Percentiles rank a stretch among this genome's conserved stretches.
phyloP scores from a whole-genome alignment of 1,284 basidiomycete genomes.

The Apiotrichum mycotoxinovorans region DNA sequence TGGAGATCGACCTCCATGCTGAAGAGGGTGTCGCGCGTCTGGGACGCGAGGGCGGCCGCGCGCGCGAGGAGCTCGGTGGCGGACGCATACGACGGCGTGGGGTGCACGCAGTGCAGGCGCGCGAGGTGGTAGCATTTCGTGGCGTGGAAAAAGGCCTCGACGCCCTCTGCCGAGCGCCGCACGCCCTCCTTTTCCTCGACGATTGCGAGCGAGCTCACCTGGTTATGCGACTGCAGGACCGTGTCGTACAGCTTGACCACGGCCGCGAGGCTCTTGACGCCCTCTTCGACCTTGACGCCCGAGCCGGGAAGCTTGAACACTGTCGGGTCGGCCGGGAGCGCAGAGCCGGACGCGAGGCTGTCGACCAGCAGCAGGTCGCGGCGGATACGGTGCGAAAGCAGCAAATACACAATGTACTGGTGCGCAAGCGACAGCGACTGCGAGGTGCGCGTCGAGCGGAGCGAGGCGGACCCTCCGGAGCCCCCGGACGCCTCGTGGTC shows the following conservation, averaged over 20 bases:
- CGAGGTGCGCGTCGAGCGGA: slow-evolving; percentile 38
- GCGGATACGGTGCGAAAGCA: slow-evolving; percentile 78
- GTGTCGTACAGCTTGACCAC: slow-evolving; percentile 84
- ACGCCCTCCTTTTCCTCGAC: slow-evolving; percentile 84
- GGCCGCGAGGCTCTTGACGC: slow-evolving; percentile 65
- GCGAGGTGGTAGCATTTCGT: slow-evolving; percentile 50
- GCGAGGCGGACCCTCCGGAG: slow-evolving; percentile 31
- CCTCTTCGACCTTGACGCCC: slow-evolving; percentile 51
- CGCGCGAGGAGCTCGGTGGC: slow-evolving; percentile 44
- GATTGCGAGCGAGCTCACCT: slow-evolving; percentile 74
- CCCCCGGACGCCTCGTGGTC: slow-evolving; percentile 61
- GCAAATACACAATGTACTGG: slow-evolving; percentile 78
- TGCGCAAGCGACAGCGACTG: slow-evolving; percentile 68
- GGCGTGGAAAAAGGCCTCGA: slow-evolving; percentile 69
- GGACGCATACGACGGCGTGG: slow-evolving; percentile 40
- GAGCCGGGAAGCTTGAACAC: slow-evolving; percentile 39
- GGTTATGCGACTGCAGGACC: slow-evolving; percentile 73
- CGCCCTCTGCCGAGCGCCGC: slow-evolving; percentile 68
- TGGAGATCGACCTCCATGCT: slow-evolving; percentile 26
- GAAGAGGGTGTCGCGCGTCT: slow-evolving; percentile 28
- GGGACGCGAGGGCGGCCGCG: slow-evolving; percentile 20
- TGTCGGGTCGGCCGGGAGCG: slow-evolving; percentile 38
- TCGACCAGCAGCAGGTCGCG: slow-evolving; percentile 79
- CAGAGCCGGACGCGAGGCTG: slow-evolving; percentile 54
- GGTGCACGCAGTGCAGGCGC: slow-evolving; percentile 48